phyloP scores from a whole-genome alignment of 495 filamentous ascomycete species.

The Aspergillus kassunensis region DNA sequence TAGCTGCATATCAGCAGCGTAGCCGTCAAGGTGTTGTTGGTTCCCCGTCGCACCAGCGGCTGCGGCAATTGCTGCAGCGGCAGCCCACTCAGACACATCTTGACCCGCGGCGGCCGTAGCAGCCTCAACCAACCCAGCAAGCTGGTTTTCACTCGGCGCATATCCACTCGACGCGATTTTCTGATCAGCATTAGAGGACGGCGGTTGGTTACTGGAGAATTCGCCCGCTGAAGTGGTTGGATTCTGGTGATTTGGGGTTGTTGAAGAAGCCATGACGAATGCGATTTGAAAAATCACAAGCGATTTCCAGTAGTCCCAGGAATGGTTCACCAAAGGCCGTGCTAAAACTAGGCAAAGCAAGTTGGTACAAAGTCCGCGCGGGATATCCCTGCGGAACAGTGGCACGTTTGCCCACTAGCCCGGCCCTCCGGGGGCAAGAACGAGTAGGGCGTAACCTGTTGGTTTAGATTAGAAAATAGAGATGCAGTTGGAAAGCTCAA shows the following conservation, averaged over 20 bases:
- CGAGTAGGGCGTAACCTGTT: neutral
- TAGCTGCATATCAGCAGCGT: constrained; percentile 38
- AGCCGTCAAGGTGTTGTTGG: constrained; percentile 38
- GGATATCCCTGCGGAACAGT: constrained; percentile 1
- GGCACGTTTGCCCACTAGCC: neutral
- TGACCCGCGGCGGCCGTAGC: constrained; percentile 51
- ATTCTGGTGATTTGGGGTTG: constrained; percentile 31
- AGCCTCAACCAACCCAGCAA: constrained; percentile 52
- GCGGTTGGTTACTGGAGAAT: constrained; percentile 21
- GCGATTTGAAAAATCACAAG: neutral
- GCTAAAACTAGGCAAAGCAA: no score
- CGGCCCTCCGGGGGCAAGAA: constrained; percentile 1
- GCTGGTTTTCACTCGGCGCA: constrained; percentile 43
- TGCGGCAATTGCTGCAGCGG: constrained; percentile 33
- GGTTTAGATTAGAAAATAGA: neutral
- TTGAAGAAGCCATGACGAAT: constrained; percentile 28
- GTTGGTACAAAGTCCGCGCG: neutral
- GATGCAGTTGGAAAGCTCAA: constrained; percentile 2
- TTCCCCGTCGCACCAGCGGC: constrained; percentile 37
- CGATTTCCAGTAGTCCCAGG: no score
- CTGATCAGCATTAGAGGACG: constrained; percentile 33
- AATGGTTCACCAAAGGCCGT: no score
- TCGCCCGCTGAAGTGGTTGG: constrained; percentile 28
- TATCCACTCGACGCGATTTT: constrained; percentile 32
- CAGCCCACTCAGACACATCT: constrained; percentile 43